Evolutionary conservation across 2,329 filamentous ascomycete species (phyloP).

Genomic region (Trichocomaceae sp.): DNA sequence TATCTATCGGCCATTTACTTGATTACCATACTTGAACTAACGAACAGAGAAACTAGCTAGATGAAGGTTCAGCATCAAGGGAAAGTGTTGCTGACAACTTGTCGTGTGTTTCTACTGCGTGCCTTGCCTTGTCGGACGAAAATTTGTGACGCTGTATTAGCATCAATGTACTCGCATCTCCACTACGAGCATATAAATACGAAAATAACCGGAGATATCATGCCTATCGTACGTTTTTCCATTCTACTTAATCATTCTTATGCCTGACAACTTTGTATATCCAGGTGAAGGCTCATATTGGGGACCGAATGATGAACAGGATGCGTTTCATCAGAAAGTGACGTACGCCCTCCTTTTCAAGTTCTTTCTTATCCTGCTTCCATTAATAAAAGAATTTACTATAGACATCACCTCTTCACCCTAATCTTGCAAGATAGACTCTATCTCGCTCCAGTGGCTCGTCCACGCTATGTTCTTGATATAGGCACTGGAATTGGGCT

Average conservation of each 20-base stretch:
- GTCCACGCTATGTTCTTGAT: slow-evolving; percentile 25
- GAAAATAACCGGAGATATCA: slow-evolving; percentile 32
- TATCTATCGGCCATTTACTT: not conserved
- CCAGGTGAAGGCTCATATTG: slow-evolving; percentile 23
- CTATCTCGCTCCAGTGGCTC: slow-evolving; percentile 22
- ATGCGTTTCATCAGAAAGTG: slow-evolving; percentile 19
- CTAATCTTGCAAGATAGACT: slow-evolving; percentile 22
- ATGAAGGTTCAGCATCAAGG: not conserved
- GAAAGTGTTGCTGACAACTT: not conserved
- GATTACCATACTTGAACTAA: not conserved
- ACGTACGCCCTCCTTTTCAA: slow-evolving; percentile 13
- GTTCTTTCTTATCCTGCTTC: not conserved
- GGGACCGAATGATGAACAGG: slow-evolving; percentile 24
- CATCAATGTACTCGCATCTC: slow-evolving; percentile 21
- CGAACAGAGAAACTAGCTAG: not conserved
- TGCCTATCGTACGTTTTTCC: slow-evolving; percentile 13
- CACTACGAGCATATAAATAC: slow-evolving; percentile 22
- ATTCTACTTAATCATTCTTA: not conserved
- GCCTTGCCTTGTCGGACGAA: not conserved
- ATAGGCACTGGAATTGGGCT: slow-evolving; percentile 28
- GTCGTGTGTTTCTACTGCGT: not conserved
- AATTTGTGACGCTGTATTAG: not conserved
- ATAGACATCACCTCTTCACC: slow-evolving; percentile 23
- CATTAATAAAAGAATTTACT: not conserved
- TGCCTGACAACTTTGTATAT: not conserved